Base-by-base conservation (phyloP, 257 asterid genomes). In the Solanum habrochaites region DNA sequence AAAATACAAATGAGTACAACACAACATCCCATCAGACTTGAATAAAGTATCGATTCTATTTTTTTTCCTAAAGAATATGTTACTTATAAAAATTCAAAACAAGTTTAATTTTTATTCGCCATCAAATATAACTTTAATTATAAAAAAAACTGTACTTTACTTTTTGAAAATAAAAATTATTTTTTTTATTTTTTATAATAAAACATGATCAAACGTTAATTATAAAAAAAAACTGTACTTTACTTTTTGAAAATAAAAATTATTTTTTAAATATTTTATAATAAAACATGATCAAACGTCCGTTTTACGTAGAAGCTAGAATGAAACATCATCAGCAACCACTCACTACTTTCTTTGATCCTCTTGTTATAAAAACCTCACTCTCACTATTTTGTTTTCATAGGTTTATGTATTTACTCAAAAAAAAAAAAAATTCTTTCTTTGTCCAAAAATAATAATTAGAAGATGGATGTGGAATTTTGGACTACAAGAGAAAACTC, bases 401-500 rank as follows among this genome's bases (percentile, higher is more conserved):
- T n/a, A 25, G 32, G 12, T 83, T 86, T 86, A 8, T 35, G 37
- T 43, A 43, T 49, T 64, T 64, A 64, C 16, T 64, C 49, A 29
- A 43, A 66, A 56, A 18, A 56, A 56, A 56, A 6, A 20, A 43
- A 9, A 73, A 47, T 29, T 25, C 12, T 25, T 35, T 40, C 49
- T 13, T 45, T 87, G 49, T 89, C 15, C 40, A 83, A 73, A 78
- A 45, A 52, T 35, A 89, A 87, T 84, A 71, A 80, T 4, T 15
- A 43, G 43, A 80, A 49, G 62, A 93, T 95, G 94, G 97, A 93
- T 92, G 81, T 87, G 83, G 96, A 91, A 82, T 94, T 93, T 93
- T 95, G 97, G 98, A 94, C 93, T 88, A 90, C 94, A 45, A 92
- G 96, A 88, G 93, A 90, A 93, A 93, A 93, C 60, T 90, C 94